A percentile compares a stretch with the other conserved stretches of the same genome.
phyloP scores from a whole-genome alignment of 2,329 filamentous ascomycete species.

The Scolecobasidium constrictum region DNA sequence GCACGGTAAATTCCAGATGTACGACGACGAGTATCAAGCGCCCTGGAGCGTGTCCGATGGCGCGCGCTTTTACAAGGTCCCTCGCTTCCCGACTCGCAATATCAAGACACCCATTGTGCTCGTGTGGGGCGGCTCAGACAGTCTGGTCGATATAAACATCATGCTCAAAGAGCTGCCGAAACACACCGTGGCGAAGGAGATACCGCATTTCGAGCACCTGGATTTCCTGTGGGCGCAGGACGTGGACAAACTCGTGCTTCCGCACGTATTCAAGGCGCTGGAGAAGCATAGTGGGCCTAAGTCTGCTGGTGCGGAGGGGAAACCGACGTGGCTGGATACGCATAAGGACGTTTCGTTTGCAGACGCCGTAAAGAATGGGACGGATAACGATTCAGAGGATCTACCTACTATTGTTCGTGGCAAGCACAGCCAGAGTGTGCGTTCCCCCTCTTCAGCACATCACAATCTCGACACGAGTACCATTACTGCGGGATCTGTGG shows the following conservation, averaged over 20 bases:
- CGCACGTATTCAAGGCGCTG: conserved; percentile 81
- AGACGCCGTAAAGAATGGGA: neutral
- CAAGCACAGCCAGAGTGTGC: conserved; percentile 7
- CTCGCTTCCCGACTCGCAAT: conserved; percentile 91
- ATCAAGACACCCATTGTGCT: conserved; percentile 93
- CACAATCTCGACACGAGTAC: neutral
- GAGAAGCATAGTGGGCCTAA: conserved; percentile 48
- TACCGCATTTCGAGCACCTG: conserved; percentile 90
- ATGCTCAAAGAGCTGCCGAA: conserved; percentile 83
- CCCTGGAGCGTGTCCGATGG: conserved; percentile 59
- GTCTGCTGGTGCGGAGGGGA: neutral
- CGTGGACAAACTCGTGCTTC: conserved; percentile 74
- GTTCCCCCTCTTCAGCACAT: conserved; percentile 1
- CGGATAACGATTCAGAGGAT: neutral
- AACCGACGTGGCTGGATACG: neutral
- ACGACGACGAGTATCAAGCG: conserved; percentile 83
- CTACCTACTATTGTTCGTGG: neutral
- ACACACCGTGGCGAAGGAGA: conserved; percentile 75
- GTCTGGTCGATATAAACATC: conserved; percentile 81
- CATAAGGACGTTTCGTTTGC: neutral
- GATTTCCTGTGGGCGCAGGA: conserved; percentile 93
- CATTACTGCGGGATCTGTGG: neutral
- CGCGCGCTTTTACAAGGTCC: conserved; percentile 87
- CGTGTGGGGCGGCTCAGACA: conserved; percentile 88
- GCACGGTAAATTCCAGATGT: conserved; percentile 95